phyloP scores from a whole-genome alignment of 2,329 filamentous ascomycete genomes.

The Fonsecaea nubica region DNA sequence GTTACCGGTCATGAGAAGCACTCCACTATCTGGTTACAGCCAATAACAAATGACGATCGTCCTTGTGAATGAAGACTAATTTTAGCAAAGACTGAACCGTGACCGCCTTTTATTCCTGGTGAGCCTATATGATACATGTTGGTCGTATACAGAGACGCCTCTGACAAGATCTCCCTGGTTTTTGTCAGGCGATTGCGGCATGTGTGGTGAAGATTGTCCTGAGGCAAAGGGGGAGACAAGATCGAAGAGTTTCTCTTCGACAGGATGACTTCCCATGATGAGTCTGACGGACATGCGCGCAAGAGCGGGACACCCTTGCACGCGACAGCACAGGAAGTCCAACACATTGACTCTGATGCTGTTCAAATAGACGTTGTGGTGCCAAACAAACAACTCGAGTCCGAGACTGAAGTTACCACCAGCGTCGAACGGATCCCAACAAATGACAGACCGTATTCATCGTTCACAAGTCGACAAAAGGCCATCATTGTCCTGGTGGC shows the following conservation, averaged over 20 bases:
- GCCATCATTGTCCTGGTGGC: constrained; percentile 19
- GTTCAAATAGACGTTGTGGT: neutral
- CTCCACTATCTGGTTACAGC: neutral
- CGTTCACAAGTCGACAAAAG: constrained; percentile 15
- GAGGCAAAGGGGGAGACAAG: neutral
- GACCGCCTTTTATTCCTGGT: neutral
- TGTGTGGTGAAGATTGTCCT: neutral
- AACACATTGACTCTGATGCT: neutral
- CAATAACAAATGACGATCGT: neutral
- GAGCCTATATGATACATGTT: neutral
- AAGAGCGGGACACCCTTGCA: neutral
- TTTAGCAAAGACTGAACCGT: neutral
- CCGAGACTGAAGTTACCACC: neutral
- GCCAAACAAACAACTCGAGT: neutral
- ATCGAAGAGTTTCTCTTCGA: neutral
- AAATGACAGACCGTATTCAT: constrained; percentile 15
- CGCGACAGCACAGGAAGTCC: neutral
- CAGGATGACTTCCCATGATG: neutral
- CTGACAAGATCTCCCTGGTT: neutral
- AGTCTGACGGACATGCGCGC: neutral
- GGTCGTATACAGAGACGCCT: neutral
- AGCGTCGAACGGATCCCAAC: constrained; percentile 7
- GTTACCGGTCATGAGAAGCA: neutral
- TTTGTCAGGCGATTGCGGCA: neutral
- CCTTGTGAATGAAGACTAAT: neutral